Base-by-base conservation (phyloP, 2,329 filamentous ascomycete species). In the Alternaria sp. region DNA sequence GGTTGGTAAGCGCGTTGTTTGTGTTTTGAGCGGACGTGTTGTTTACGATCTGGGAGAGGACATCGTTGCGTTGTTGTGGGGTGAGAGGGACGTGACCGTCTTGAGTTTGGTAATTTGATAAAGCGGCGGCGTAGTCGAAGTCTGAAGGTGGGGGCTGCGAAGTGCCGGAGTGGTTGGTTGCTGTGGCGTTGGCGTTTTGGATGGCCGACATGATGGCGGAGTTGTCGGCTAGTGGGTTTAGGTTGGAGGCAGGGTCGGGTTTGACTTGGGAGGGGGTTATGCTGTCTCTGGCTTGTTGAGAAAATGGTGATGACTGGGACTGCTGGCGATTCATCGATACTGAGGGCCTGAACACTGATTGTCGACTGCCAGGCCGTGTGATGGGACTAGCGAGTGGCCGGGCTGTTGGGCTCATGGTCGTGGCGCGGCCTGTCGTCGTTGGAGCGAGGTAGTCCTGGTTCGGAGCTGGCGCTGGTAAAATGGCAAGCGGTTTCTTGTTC, bases 1-100 rank as follows among this genome's bases (percentile, higher is more conserved):
- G 87, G 15, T 84, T 86, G 47, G 86, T 82, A 11, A 89, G 80
- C 3, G 87, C 87, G 66, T 88, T 89, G 74, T 88, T 88, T 4
- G 77, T 75, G 11, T 80, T 77, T 12, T 77, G 70, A 0, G 77
- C 69, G 23, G 84, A 80, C 6, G 80, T 74, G 58, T 79, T 84
- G 63, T 80, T 83, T 61, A 84, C 82, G 70, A 86, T 85, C 46
- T 84, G 74, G 11, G 79, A 79, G 6, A 86, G 79, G 64, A 86
- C 81, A 49, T 84, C 79, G 62, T 81, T 81, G 14, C 84, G 80
- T 66, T 86, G 81, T 70, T 84, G 80, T 7, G 76, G 71, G 0
- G 84, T 85, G 5, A 86, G 78, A 5, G 84, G 82, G 1, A 80
- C 76, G 30, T 82, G 79, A 18, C 83, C 82, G 60, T 81, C 80